A percentile compares a stretch with the other conserved stretches of the same genome.
These are phyloP conservation scores for Calonectria fujianensis DNA, from an alignment of 2,329 filamentous ascomycete genomes.

Conservation along the genomic window DNA sequence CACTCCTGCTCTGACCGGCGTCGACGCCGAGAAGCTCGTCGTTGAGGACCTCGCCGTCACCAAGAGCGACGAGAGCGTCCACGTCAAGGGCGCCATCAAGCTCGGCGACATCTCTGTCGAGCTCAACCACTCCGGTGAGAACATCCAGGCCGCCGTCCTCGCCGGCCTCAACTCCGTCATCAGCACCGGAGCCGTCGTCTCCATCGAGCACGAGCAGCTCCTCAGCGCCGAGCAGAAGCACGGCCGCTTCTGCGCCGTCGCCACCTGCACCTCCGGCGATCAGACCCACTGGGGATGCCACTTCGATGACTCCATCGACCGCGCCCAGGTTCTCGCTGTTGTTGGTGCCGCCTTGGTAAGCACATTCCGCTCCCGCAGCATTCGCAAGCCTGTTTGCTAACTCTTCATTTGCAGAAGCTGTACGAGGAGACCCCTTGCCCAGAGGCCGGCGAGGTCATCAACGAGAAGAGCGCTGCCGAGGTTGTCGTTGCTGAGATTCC, in stretches of 20 bases:
- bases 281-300: conserved; percentile 25
- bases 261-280: conserved; percentile 17
- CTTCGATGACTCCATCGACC: conserved; percentile 13
- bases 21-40: conserved; percentile 12
- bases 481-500: conserved; percentile 15
- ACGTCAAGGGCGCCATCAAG: conserved; percentile 27
- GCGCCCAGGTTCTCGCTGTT: conserved; percentile 10
- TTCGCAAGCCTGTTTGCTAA: not conserved
- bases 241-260: conserved; percentile 25
- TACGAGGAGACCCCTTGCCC: conserved; percentile 18
- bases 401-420: not conserved
- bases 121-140: conserved; percentile 16
- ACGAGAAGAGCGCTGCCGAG: conserved; percentile 4
- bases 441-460: conserved; percentile 1
- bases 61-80: conserved; percentile 1
- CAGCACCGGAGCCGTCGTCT: conserved; percentile 1
- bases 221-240: conserved; percentile 12
- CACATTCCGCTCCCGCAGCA: not conserved
- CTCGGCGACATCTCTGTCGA: not conserved
- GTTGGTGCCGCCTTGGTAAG: conserved; percentile 13
- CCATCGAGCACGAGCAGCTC: conserved; percentile 24
- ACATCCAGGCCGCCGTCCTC: conserved; percentile 16
- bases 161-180: conserved; percentile 22
- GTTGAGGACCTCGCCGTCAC: conserved; percentile 9
- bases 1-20: conserved; percentile 71